Base-by-base conservation (phyloP, 2,329 filamentous ascomycete species). In the Aspergillus sp. region DNA sequence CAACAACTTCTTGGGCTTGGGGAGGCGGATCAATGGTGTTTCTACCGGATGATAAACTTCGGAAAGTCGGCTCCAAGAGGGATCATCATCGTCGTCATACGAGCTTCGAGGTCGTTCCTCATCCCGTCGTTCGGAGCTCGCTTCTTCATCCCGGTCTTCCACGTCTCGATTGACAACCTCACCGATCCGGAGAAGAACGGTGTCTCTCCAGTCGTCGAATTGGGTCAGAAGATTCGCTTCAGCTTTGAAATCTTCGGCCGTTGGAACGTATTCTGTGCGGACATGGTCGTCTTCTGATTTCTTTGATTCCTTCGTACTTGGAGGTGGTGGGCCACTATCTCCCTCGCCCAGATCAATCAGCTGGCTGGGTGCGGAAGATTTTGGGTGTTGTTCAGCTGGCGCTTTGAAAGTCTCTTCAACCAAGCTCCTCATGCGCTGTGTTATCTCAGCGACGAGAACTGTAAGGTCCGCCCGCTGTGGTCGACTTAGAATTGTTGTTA, bases 131-230 rank as follows among this genome's bases (percentile, higher is more conserved):
- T 23, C 73, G 15, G 55, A 52, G 9, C 44, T 56, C 44, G 41
- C 45, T 70, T 21, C 62, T 58, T 70, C 62, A 9, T 68, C 60
- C n/a, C 67, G 61, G 7, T 68, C 61, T n/a, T 83, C 80, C 52
- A 77, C 80, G 11, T 80, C 73, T 41, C 70, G 69, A 43, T 82
- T 81, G 17, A 92, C 82, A 37, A 91, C 83, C 64, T 95, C 88
- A 17, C 86, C 84, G 23, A 96, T 78, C 14, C 92, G 84, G 56
- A 85, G 82, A 41, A 90, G 77, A 9, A 96, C 84, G 12, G 80
- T 79, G 6, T 85, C 81, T 66, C 90, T 85, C 93, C 93, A 98
- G 62, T 91, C 88, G 57, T 89, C 86, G 70, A 93, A 96, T 69
- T 88, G 86, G 6, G 81, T 77, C 5, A 96, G 71, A 2, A 87